Evolutionary conservation across 352 stramenopile genomes (phyloP), one percentile per base, ranked within the genome.

Genomic region (Blastocystis sp.): DNA sequence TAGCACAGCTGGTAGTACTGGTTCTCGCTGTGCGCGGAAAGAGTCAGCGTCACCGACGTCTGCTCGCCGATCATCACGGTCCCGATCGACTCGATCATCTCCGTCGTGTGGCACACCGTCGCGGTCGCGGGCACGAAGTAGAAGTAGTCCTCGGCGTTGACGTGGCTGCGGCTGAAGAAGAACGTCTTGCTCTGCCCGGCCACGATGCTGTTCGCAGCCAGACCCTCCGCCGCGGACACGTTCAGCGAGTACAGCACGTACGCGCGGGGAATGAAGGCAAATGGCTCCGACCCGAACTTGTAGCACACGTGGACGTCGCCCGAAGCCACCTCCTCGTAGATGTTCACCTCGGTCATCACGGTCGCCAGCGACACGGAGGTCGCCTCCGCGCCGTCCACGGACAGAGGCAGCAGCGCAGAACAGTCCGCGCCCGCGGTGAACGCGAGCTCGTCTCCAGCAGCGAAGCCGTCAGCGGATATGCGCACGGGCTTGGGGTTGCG

Each of bases 281-380:
- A 88, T 15, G 23, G 20, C 55, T 88, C 77, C 18, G 45, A 61
- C 26, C 77, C 77, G 47, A 88, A 88, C 66, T 88, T 88, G 66
- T 88, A 88, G 47, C 77, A 88, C 41, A 79, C 53, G n/a, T 88
- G 20, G 23, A 88, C 56, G 20, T 68, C 53, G 53, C 53, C 53
- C 2, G 47, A 53, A 39, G n/a, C 4, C 43, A 84, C 73, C 56
- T 84, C 73, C 15, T 84, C 73, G 43, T 43, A 53, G 43, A 84
- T 39, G 53, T 84, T 68, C 73, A 84, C 73, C 9, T 5, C 39
- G 18, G 26, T 64, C 73, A 84, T 55, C 66, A 34, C 29, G 0
- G 56, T 37, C 15, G 56, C n/a, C 15, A 37, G 23, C 64, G 64
- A 26, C 29, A 84, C 8, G n/a, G 47, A 68, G 34, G 47, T 84